phyloP scores from a whole-genome alignment of 2,329 filamentous ascomycete species.

The Cladosporium halotolerans region DNA sequence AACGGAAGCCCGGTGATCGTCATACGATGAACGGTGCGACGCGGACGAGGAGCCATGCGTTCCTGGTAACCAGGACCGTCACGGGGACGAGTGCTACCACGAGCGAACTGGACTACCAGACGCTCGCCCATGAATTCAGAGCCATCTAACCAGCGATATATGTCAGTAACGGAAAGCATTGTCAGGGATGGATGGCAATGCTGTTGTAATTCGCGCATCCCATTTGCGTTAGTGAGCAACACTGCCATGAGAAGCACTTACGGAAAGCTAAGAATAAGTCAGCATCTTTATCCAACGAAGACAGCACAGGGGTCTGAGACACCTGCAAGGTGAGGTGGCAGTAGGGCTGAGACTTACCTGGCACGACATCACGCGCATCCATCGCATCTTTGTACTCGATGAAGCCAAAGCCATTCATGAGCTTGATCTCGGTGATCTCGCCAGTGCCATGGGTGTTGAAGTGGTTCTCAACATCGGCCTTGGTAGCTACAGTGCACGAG shows the following conservation, averaged over 20 bases:
- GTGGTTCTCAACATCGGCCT: conserved; percentile 91
- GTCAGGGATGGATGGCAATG: not conserved
- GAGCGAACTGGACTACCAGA: conserved; percentile 95
- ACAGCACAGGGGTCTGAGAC: conserved; percentile 1
- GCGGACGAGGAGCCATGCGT: conserved; percentile 69
- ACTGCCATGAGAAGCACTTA: conserved; percentile 33
- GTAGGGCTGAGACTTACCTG: conserved; percentile 59
- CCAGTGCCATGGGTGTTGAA: conserved; percentile 94
- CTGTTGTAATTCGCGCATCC: too few species aligned
- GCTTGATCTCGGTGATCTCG: conserved; percentile 97
- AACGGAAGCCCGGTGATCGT: conserved; percentile 91
- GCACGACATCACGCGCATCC: conserved; percentile 97
- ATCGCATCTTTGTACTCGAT: conserved; percentile 98
- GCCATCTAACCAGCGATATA: conserved; percentile 60
- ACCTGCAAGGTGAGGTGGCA: conserved; percentile 13
- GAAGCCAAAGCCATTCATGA: conserved; percentile 99
- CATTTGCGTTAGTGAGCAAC: not conserved
- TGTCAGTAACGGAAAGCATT: conserved; percentile 26
- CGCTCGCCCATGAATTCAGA: conserved; percentile 97
- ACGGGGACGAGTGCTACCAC: conserved; percentile 65
- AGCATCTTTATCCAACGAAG: conserved; percentile 19
- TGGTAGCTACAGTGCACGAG: conserved; percentile 65
- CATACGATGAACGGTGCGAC: conserved; percentile 94
- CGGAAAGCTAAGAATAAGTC: conserved; percentile 44
- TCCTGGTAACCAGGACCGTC: conserved; percentile 50